Conservation (phyloP, 2,329 filamentous ascomycete genomes). For the Botrytis aclada region DNA sequence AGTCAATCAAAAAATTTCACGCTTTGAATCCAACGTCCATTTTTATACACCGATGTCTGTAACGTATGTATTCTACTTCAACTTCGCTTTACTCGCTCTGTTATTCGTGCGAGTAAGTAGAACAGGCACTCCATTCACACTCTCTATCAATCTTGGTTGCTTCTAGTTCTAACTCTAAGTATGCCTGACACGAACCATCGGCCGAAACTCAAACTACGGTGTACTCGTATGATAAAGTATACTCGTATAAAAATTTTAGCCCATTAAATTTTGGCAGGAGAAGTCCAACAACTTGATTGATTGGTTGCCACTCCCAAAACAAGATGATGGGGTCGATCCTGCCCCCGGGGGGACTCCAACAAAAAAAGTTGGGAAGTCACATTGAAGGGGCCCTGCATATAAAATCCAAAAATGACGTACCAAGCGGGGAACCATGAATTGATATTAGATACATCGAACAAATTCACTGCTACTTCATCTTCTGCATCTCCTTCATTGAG, state of each 20-base stretch:
- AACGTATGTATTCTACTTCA: neutral
- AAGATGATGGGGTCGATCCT: neutral
- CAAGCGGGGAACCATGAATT: neutral
- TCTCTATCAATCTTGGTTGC: neutral
- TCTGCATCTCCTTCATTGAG: neutral
- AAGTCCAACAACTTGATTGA: neutral
- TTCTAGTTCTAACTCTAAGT: neutral
- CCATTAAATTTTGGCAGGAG: neutral
- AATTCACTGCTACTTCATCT: neutral
- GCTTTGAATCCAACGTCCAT: neutral
- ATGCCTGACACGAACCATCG: neutral
- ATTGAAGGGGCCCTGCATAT: slow-evolving; percentile 1
- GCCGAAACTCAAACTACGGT: neutral
- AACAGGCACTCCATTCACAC: neutral
- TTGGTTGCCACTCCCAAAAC: neutral
- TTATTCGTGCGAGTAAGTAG: neutral
- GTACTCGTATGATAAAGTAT: neutral
- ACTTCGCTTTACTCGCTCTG: neutral
- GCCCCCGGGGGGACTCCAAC: neutral
- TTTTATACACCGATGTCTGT: neutral
- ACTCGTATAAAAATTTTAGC: neutral
- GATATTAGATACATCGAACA: neutral
- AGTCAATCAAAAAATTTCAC: neutral
- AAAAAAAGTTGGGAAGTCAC: neutral
- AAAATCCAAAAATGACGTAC: neutral